Evolutionary conservation across 148 eudicot species (phyloP).

Genomic region (Polygonum maritimum): DNA sequence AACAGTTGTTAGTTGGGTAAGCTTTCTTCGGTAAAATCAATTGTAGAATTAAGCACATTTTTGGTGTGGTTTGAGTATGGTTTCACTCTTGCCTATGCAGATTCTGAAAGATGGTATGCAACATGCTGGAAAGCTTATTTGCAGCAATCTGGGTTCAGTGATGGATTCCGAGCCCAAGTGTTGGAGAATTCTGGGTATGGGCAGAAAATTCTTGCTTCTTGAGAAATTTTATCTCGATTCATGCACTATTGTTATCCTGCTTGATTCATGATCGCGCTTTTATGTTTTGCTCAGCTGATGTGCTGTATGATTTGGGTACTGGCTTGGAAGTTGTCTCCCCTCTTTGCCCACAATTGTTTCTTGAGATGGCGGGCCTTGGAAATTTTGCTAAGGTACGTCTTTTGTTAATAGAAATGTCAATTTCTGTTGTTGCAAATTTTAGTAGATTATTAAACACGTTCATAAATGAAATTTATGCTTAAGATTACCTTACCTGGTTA

Average conservation of each 20-base stretch:
- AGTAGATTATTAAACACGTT: background rate
- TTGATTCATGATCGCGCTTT: background rate
- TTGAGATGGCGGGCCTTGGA: conserved; percentile 96
- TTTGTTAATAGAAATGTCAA: background rate
- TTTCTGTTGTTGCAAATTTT: background rate
- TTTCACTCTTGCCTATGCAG: conserved; percentile 23
- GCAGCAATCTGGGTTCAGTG: conserved; percentile 94
- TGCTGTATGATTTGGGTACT: conserved; percentile 86
- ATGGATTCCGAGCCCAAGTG: conserved; percentile 99
- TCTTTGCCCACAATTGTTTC: conserved; percentile 88
- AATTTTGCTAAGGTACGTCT: conserved; percentile 82
- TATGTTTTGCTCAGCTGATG: conserved; percentile 66
- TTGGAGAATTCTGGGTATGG: conserved; percentile 83
- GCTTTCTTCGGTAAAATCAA: conserved; percentile 12
- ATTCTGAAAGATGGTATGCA: conserved; percentile 97
- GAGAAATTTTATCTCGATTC: background rate
- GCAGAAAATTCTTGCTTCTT: background rate
- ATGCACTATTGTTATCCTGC: background rate
- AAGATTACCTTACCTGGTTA: conserved; percentile 11
- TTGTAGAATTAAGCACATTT: too few relatives aligned
- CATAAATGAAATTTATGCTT: conserved; percentile 1
- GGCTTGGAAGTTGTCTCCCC: conserved; percentile 97
- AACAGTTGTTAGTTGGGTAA: conserved; percentile 97
- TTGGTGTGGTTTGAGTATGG: background rate
- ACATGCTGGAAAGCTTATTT: conserved; percentile 90